Conservation (phyloP, 345 rosid species). For the Pseudoturritis turrita region DNA sequence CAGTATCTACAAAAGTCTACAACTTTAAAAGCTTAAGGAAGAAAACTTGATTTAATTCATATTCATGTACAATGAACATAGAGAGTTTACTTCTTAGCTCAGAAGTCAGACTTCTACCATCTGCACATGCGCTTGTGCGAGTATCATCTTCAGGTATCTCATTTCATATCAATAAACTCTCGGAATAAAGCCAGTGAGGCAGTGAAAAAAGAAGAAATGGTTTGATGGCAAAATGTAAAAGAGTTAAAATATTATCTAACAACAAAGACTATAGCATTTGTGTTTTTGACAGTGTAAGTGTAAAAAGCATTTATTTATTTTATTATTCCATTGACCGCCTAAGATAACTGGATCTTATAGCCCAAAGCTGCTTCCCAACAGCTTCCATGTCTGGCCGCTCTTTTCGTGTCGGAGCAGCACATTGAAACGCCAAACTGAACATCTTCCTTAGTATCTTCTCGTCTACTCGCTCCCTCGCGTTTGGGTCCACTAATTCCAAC, state of each 20-base stretch:
- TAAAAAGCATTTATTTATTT: background rate
- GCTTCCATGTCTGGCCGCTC: conserved; percentile 84
- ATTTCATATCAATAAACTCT: background rate
- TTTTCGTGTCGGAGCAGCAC: conserved; percentile 76
- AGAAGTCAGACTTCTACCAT: too few species aligned
- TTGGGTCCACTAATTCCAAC: conserved; percentile 56
- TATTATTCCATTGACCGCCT: conserved; percentile 32
- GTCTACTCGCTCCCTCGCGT: conserved; percentile 50
- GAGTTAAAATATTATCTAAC: conserved; percentile 2
- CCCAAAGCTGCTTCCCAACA: conserved; percentile 87
- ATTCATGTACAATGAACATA: too few species aligned
- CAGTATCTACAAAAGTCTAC: too few species aligned
- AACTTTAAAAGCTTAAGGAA: too few species aligned
- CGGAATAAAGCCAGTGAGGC: background rate
- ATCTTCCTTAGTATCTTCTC: conserved; percentile 49
- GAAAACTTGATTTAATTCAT: too few species aligned
- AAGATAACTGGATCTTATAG: conserved; percentile 69
- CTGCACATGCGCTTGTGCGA: background rate
- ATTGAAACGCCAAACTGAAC: conserved; percentile 72
- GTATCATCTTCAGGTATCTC: background rate
- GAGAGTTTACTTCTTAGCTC: too few species aligned
- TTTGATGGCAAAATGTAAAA: conserved; percentile 11
- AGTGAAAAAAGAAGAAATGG: background rate
- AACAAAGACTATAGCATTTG: background rate
- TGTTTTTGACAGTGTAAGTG: background rate